Evolutionary conservation across 345 rosid species (phyloP), one percentile per base, ranked within the genome.

Genomic region (Arabis hirsuta): DNA sequence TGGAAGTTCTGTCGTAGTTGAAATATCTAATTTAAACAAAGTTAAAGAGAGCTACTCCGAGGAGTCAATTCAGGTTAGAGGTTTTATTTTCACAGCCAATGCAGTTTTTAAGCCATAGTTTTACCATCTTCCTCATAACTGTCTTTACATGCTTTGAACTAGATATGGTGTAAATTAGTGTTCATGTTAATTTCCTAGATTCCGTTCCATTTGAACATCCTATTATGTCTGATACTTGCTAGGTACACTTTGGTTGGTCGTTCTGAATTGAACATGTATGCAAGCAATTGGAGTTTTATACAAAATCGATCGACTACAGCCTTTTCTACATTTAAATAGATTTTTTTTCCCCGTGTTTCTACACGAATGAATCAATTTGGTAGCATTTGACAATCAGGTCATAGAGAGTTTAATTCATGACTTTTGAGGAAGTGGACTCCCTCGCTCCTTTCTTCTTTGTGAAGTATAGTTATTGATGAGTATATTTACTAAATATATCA

Each of bases 41-140:
- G 99, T 95, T 52, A 91, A 95, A 73, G 98, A 95, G 82, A 86
- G 90, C 87, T 91, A 95, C 64, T 87, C 90, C 2, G 98, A 91
- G 78, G 99, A 95, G 75, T 86, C 91, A 16, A 89, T 95, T 80
- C 99, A 90, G 99, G 99, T 91, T 76, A 44, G 77, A 43, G 71
- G 62, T 64, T 55, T 50, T 8, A 38, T 43, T 32, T 55, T 57
- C 58, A 43, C 31, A 31, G 22, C 26, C 53, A 27, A 31, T 36
- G 5, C 59, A 47, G 34, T 47, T 61, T 34, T 45, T 32, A 47
- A 45, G 36, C 36, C 57, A 47, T 44, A 27, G 29, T 41, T 12
- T 67, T 12, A 42, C 46, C 38, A 22, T 47, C 29, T 45, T 54
- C 38, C 38, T 39, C 54, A 53, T 67, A 29, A 74, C 45, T 68